These are phyloP conservation scores for Fusarium keratoplasticum DNA, from an alignment of 2,329 filamentous ascomycete species.

Conservation along the genomic window DNA sequence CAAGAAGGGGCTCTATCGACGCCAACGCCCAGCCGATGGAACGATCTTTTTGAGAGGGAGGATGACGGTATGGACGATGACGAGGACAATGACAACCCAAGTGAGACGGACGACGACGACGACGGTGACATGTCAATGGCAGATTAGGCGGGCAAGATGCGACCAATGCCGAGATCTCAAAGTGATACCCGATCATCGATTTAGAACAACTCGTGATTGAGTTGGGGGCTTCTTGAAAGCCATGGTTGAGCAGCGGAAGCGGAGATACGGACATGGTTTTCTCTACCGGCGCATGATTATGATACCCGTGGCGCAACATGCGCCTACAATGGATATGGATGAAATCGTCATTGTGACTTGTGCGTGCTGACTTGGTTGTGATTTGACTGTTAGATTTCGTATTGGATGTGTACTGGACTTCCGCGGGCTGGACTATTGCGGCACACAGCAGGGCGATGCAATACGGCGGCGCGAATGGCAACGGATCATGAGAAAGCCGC, in stretches of 20 bases:
- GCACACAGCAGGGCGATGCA: not conserved
- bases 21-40: slow-evolving; percentile 51
- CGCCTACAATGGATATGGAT: slow-evolving; percentile 22
- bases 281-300: slow-evolving; percentile 27
- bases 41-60: slow-evolving; percentile 45
- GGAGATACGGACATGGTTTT: slow-evolving; percentile 1
- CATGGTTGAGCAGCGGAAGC: not conserved
- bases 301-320: slow-evolving; percentile 39
- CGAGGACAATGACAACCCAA: slow-evolving; percentile 41
- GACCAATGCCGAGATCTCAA: not conserved
- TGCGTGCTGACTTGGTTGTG: slow-evolving; percentile 2
- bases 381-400: not conserved
- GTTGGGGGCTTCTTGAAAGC: not conserved
- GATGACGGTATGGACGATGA: slow-evolving; percentile 43
- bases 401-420: not conserved
- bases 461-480: not conserved
- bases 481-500: not conserved
- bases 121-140: slow-evolving; percentile 45
- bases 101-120: slow-evolving; percentile 42
- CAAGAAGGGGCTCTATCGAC: slow-evolving; percentile 44
- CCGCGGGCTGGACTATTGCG: not conserved
- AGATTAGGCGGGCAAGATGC: slow-evolving; percentile 17
- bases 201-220: not conserved
- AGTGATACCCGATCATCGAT: not conserved
- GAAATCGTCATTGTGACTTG: not conserved